Percentiles rank a stretch among this genome's conserved stretches.
Conservation (phyloP, 306 rosid genomes). For the Prunus davidiana region DNA sequence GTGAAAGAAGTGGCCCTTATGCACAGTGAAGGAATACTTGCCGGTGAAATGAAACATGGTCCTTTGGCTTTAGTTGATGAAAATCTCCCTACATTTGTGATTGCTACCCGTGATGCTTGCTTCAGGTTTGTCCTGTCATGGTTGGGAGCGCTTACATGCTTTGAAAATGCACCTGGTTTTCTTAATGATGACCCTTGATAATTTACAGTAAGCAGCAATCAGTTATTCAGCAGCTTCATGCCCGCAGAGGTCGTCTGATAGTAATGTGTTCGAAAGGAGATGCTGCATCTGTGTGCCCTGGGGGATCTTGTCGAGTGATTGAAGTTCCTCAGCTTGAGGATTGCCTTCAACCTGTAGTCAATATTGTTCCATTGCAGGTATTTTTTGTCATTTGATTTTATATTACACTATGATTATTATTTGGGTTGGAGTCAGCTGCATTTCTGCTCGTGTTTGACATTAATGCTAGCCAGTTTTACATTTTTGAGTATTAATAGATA, state of each 20-base stretch:
- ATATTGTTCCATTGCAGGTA: conserved; percentile 90
- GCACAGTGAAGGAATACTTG: conserved; percentile 99
- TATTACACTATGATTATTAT: too few relatives aligned
- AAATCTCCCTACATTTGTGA: conserved; percentile 80
- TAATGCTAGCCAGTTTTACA: background rate
- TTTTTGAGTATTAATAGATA: background rate
- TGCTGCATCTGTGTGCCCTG: conserved; percentile 58
- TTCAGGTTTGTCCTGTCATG: conserved; percentile 65
- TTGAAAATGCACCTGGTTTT: conserved; percentile 21
- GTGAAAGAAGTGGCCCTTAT: conserved; percentile 97
- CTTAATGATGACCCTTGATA: conserved; percentile 22
- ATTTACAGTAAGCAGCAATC: conserved; percentile 95
- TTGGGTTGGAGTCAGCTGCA: background rate
- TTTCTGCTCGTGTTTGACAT: background rate
- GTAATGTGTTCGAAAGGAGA: conserved; percentile 94
- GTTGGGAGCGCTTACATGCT: conserved; percentile 11
- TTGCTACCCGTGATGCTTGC: conserved; percentile 93
- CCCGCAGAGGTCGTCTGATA: conserved; percentile 93
- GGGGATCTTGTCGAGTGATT: conserved; percentile 65
- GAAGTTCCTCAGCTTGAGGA: conserved; percentile 93
- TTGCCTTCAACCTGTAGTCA: conserved; percentile 97
- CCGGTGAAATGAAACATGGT: conserved; percentile 99
- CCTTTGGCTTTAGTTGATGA: conserved; percentile 97
- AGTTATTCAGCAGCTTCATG: conserved; percentile 96
- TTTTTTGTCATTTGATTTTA: background rate